Percentiles rank a stretch among this genome's conserved stretches.
These are phyloP conservation scores for Aethionema arabicum DNA, from an alignment of 345 rosid genomes.

Conservation along the genomic window DNA sequence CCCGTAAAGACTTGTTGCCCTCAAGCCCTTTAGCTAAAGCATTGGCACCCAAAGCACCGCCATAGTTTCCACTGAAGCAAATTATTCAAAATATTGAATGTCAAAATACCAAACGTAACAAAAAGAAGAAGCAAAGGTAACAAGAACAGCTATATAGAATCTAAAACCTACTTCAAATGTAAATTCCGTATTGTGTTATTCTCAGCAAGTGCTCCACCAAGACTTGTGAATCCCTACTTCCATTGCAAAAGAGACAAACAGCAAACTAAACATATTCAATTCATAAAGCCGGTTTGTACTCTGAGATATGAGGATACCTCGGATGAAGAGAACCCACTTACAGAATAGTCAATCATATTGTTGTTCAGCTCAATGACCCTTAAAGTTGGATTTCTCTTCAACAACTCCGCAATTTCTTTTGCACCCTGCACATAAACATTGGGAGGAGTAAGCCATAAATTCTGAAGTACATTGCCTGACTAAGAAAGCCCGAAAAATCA, in stretches of 20 bases:
- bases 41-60: constrained; percentile 95
- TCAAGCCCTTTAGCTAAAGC: constrained; percentile 91
- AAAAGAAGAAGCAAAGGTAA: constrained; percentile 10
- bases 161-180: constrained; percentile 76
- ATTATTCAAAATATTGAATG: constrained; percentile 21
- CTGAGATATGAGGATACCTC: constrained; percentile 15
- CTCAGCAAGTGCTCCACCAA: constrained; percentile 80
- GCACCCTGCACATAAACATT: constrained; percentile 68
- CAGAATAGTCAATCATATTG: constrained; percentile 97
- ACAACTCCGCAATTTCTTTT: constrained; percentile 77
- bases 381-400: constrained; percentile 76
- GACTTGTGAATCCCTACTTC: constrained; percentile 93
- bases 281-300: constrained; percentile 24
- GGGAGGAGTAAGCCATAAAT: constrained; percentile 12
- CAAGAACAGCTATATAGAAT: constrained; percentile 20
- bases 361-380: constrained; percentile 86
- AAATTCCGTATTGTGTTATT: constrained; percentile 63
- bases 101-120: constrained; percentile 19
- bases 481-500: constrained; percentile 8
- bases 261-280: constrained; percentile 32
- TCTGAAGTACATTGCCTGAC: constrained; percentile 15
- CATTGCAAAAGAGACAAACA: constrained; percentile 39
- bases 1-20: constrained; percentile 84
- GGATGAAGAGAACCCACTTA: constrained; percentile 42
- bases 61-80: constrained; percentile 81